Conservation (phyloP, 805 yeast species). For the Yarrowia sp. region DNA sequence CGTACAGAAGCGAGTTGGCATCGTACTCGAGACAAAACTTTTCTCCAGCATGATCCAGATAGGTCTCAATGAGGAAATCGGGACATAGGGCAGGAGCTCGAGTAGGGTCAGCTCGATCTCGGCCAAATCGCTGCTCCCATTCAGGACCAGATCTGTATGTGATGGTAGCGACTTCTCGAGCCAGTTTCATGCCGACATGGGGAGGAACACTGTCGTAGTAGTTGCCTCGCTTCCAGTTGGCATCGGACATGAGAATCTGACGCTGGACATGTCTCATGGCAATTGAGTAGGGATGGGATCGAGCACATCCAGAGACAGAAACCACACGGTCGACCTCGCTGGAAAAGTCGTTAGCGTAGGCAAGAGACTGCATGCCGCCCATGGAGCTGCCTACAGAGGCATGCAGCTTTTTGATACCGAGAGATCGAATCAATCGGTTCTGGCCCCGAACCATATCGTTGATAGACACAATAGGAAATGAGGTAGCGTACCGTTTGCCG, state of each 20-base stretch:
- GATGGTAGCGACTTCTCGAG: conserved; percentile 92
- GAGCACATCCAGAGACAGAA: conserved; percentile 89
- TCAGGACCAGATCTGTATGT: conserved; percentile 96
- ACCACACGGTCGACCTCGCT: conserved; percentile 74
- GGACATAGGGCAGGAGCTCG: conserved; percentile 89
- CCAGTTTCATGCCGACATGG: conserved; percentile 92
- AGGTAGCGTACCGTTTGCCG: conserved; percentile 73
- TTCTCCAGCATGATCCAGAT: conserved; percentile 93
- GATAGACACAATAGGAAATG: conserved; percentile 84
- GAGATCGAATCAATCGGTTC: conserved; percentile 66
- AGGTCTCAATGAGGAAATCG: conserved; percentile 90
- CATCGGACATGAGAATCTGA: conserved; percentile 92
- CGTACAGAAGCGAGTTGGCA: conserved; percentile 84
- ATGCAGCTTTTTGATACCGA: conserved; percentile 68
- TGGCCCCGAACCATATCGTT: conserved; percentile 94
- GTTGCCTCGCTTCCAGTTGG: conserved; percentile 91
- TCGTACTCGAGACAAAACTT: conserved; percentile 91
- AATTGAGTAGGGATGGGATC: conserved; percentile 92
- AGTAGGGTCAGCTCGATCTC: conserved; percentile 81
- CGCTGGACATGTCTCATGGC: conserved; percentile 94
- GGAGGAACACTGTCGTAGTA: conserved; percentile 84
- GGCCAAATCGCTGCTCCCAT: conserved; percentile 93
- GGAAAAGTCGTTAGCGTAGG: conserved; percentile 84
- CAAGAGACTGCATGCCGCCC: conserved; percentile 99
- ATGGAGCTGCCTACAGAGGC: conserved; percentile 90